A percentile compares a stretch with the other conserved stretches of the same genome.
Conservation (phyloP, 768 basidiomycete species). For the Tulasnella sp. region DNA sequence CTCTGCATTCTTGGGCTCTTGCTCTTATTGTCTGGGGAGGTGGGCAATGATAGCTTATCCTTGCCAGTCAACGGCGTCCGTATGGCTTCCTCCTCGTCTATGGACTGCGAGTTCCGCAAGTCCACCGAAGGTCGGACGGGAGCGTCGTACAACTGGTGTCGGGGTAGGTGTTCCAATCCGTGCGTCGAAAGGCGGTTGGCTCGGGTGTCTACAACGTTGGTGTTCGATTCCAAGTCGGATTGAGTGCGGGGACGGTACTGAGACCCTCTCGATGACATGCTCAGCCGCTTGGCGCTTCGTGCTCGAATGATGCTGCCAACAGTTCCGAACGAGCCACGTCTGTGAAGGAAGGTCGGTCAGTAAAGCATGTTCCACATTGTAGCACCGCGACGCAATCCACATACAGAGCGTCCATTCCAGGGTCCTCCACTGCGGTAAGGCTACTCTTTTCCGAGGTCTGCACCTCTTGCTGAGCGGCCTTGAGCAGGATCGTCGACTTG, state of each 20-base stretch:
- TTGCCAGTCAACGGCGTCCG: background rate
- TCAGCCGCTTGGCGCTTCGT: constrained; percentile 41
- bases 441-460: constrained; percentile 72
- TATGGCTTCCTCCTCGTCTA: constrained; percentile 7
- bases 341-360: background rate
- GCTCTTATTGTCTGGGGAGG: constrained; percentile 44
- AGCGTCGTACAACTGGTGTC: constrained; percentile 88
- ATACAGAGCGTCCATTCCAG: constrained; percentile 82
- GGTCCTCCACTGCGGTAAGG: constrained; percentile 74
- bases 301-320: constrained; percentile 82
- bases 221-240: constrained; percentile 31
- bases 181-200: constrained; percentile 40
- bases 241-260: constrained; percentile 37
- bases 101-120: constrained; percentile 14
- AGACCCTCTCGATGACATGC: constrained; percentile 57
- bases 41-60: constrained; percentile 35
- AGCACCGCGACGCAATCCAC: background rate
- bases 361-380: background rate
- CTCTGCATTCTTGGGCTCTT: constrained; percentile 30
- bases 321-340: constrained; percentile 84
- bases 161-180: constrained; percentile 57
- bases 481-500: constrained; percentile 84
- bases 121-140: constrained; percentile 57
- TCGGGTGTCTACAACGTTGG: constrained; percentile 15
- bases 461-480: constrained; percentile 76